Evolutionary conservation across 768 basidiomycete genomes (phyloP), one percentile per base, ranked within the genome.

Genomic region (Psilocybe tampanensis): DNA sequence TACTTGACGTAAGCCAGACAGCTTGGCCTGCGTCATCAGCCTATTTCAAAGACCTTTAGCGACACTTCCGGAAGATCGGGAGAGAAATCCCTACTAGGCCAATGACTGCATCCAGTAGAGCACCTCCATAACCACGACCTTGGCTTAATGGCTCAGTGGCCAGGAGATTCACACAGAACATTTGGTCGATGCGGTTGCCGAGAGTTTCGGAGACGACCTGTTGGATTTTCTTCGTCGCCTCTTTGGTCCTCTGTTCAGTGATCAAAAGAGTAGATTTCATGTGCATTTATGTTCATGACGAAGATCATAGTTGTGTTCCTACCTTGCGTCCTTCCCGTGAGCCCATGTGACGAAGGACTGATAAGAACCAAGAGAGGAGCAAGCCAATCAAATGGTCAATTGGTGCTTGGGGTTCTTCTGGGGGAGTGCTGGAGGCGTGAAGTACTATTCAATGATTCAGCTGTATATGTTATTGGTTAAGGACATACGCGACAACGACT

Each of bases 1-100:
- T 67, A 22, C 67, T 66, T 9, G 72, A 73, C 12, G 68, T 61
- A 12, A 74, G 64, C 67, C 70, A 75, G 8, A 64, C 57, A 1
- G 69, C 54, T 44, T 62, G 63, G 3, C 62, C 65, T 6, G 62
- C 47, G 19, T 34, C 44, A 56, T 76, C 74, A 15, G 71, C 71
- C 73, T 76, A 51, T 33, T 2, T 23, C 39, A 5, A 19, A 2
- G 21, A 21, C 18, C 18, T n/a, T 36, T 19, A 45, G 26, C 17
- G 19, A 15, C 26, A 17, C 12, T 22, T 11, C 9, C 39, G 34
- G 3, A 8, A 6, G n/a, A 52, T 9, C 24, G 56, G 33, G 55
- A 32, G 4, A 17, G 45, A 4, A 44, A 26, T 19, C 2, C 65
- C 52, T 44, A 74, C 74, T 44, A 64, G 42, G 2, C 60, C 52